These are phyloP conservation scores for Penicillium roqueforti DNA, from an alignment of 495 filamentous ascomycete species.

Conservation along the genomic window DNA sequence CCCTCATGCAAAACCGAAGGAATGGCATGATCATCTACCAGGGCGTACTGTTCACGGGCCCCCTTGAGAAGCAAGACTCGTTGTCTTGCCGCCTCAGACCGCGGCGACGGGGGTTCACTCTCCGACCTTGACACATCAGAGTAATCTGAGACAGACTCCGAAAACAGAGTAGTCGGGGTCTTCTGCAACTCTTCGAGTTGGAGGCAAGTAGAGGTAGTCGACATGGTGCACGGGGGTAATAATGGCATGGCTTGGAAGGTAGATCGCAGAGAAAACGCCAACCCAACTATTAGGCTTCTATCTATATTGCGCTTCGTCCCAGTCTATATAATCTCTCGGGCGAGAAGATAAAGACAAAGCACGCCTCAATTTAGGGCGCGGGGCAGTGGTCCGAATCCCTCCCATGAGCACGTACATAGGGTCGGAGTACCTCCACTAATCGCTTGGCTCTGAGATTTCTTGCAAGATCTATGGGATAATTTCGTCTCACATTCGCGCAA, in stretches of 20 bases:
- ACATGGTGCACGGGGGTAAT: slow-evolving; percentile 21
- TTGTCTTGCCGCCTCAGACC: slow-evolving; percentile 20
- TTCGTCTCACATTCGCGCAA: slow-evolving; percentile 8
- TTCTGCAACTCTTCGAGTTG: slow-evolving; percentile 21
- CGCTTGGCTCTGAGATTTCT: slow-evolving; percentile 5
- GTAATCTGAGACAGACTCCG: not conserved
- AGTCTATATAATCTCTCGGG: slow-evolving; percentile 18
- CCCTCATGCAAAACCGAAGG: slow-evolving; percentile 40
- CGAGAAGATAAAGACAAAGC: slow-evolving; percentile 22
- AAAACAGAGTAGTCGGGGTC: slow-evolving; percentile 9
- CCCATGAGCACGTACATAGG: slow-evolving; percentile 19
- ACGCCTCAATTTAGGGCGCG: slow-evolving; percentile 14
- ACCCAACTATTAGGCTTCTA: slow-evolving; percentile 3
- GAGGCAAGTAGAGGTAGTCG: slow-evolving; percentile 25
- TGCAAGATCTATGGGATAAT: slow-evolving; percentile 5
- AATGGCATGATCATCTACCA: slow-evolving; percentile 46
- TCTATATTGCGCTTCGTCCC: slow-evolving; percentile 16
- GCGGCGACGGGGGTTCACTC: not conserved
- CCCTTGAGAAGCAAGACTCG: slow-evolving; percentile 34
- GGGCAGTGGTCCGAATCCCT: slow-evolving; percentile 18
- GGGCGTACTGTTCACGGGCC: slow-evolving; percentile 36
- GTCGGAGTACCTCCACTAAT: slow-evolving; percentile 12
- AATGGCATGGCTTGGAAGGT: slow-evolving; percentile 13
- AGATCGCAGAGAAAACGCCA: not conserved
- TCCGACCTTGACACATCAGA: slow-evolving; percentile 5